A percentile compares a stretch with the other conserved stretches of the same genome.
Conservation (phyloP, 2,329 filamentous ascomycete species). For the Chaetomiaceae sp. region DNA sequence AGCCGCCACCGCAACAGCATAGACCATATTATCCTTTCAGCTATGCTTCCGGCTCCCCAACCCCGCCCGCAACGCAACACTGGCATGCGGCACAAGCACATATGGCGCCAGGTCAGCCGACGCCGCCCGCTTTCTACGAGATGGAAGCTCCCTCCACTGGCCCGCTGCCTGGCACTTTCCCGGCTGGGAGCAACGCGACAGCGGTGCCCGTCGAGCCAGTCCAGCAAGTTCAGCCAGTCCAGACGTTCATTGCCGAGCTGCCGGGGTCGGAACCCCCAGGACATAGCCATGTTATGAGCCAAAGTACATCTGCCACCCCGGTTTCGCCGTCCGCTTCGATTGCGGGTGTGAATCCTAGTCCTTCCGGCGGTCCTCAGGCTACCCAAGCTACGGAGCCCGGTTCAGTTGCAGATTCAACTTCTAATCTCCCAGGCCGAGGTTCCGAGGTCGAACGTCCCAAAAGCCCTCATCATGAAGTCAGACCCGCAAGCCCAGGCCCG, state of each 20-base stretch:
- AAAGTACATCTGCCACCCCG: not conserved
- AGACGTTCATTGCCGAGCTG: conserved; percentile 10
- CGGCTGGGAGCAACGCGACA: too few relatives aligned
- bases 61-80: not conserved
- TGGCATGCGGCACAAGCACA: not conserved
- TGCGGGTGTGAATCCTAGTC: not conserved
- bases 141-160: not conserved
- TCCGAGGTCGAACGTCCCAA: not conserved
- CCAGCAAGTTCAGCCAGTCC: not conserved
- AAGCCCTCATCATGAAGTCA: too few relatives aligned
- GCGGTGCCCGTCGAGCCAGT: not conserved
- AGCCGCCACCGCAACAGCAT: not conserved
- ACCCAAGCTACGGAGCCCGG: not conserved
- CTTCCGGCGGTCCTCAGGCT: not conserved
- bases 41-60: not conserved
- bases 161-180: not conserved
- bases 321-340: not conserved
- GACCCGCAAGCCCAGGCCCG: not conserved
- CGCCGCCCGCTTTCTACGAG: not conserved
- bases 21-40: not conserved
- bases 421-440: not conserved
- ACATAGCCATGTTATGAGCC: not conserved
- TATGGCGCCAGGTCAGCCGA: not conserved
- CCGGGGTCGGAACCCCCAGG: conserved; percentile 1
- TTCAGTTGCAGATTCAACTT: not conserved